Evolutionary conservation across 257 asterid genomes (phyloP).

Genomic region (Cruciata laevipes): DNA sequence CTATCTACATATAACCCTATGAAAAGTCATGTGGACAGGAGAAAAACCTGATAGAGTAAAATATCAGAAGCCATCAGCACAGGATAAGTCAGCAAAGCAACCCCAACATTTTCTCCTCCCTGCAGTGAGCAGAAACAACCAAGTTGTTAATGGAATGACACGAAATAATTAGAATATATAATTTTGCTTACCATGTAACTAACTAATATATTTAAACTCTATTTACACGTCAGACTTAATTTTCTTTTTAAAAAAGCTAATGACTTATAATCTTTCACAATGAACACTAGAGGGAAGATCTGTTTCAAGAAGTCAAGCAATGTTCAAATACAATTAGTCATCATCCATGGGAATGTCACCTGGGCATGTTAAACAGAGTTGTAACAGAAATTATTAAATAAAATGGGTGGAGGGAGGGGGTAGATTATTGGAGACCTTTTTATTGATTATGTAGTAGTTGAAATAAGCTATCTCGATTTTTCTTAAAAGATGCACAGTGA

Average conservation of each 20-base stretch:
- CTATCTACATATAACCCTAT: background rate
- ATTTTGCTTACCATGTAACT: background rate
- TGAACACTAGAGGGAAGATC: background rate
- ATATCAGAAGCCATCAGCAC: slow-evolving; percentile 98
- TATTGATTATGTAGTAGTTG: no score
- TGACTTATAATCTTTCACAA: background rate
- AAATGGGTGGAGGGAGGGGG: background rate
- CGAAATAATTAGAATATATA: background rate
- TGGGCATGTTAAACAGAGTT: background rate
- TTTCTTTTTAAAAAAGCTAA: background rate
- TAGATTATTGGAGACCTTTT: no score
- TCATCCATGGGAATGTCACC: no score
- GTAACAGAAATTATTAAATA: background rate
- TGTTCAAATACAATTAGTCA: no score
- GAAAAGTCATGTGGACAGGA: background rate
- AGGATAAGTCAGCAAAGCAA: slow-evolving; percentile 86
- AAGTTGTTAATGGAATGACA: background rate
- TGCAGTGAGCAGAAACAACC: slow-evolving; percentile 21
- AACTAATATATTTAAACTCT: background rate
- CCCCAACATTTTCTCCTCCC: slow-evolving; percentile 99
- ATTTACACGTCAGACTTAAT: background rate
- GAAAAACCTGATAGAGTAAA: slow-evolving; percentile 72
- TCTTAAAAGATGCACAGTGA: background rate
- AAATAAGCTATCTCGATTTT: background rate
- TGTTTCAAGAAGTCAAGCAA: background rate